Base-by-base conservation (phyloP, 495 filamentous ascomycete species). In the Penicillium lagena region DNA sequence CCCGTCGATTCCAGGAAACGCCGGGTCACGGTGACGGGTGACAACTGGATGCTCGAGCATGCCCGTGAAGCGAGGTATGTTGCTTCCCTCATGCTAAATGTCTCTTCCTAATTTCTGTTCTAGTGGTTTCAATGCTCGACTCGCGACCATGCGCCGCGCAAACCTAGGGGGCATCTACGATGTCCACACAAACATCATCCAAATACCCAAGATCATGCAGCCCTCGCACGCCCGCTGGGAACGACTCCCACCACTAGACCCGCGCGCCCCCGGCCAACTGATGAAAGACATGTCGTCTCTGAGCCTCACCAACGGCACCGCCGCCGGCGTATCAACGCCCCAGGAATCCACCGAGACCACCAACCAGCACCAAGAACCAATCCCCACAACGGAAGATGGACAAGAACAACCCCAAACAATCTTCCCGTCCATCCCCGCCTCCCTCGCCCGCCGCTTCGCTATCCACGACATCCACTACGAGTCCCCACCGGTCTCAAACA, bases 1-100 rank as follows among this genome's bases (percentile, higher is more conserved):
- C 74, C 72, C 11, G 71, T 79, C 11, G 76, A 83, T 42, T 67
- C 67, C 41, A 91, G 91, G 66, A 95, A 93, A 67, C 77, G 86
- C 45, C 82, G 86, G 39, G 82, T 94, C 7, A 80, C 85, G 15
- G 82, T 98, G n/a, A 98, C 89, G 27, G 88, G 91, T 46, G 79
- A 85, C n/a, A 98, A 98, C 58, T 98, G 93, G 93, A 90, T 93
- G 79, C 67, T 90, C 14, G 90, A 96, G 66, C 93, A 98, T 62
- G 89, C 89, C 14, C 80, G 86, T 15, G 87, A 89, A 55, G 87
- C 93, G 29, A 90, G 85, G 87, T 94, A 70, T 58, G 81, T 64
- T 37, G 33, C 46, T 33, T 28, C 22, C 22, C 22, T 22, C 29
- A 39, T 34, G 38, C 15, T n/a, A 14, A 30, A 12, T 17, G 12